These are phyloP conservation scores for Bimuria novae-zelandiae DNA, from an alignment of 2,329 filamentous ascomycete species.

Conservation along the genomic window DNA sequence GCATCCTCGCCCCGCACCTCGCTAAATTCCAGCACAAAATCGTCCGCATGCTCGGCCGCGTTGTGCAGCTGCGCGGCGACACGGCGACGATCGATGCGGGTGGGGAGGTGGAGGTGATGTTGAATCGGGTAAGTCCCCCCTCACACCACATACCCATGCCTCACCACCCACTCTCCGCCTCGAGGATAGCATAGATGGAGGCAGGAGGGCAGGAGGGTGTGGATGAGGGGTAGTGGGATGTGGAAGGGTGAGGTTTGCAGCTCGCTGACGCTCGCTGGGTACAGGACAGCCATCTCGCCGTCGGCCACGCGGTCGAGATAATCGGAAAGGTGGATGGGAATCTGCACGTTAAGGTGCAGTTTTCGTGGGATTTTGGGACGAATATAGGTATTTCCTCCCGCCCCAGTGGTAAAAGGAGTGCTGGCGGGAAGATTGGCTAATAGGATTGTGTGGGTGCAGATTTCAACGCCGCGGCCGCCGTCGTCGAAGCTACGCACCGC, in stretches of 20 bases:
- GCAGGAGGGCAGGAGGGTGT: background rate
- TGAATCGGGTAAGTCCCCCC: conserved; percentile 68
- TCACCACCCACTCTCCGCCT: too few relatives aligned
- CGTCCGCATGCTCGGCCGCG: conserved; percentile 85
- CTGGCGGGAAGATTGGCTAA: background rate
- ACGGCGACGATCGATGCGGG: conserved; percentile 78
- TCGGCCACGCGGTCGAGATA: conserved; percentile 73
- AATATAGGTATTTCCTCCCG: conserved; percentile 64
- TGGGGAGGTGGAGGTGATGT: conserved; percentile 72
- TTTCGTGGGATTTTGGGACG: conserved; percentile 69
- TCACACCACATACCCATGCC: background rate
- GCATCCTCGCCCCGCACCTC: conserved; percentile 80
- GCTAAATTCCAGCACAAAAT: conserved; percentile 71
- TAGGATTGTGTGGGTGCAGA: conserved; percentile 56
- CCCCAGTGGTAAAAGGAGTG: background rate
- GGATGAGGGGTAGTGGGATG: background rate
- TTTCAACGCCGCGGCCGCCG: conserved; percentile 72
- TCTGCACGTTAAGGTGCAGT: conserved; percentile 71
- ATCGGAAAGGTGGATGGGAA: conserved; percentile 81
- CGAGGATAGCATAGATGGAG: background rate
- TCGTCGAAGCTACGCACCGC: conserved; percentile 84
- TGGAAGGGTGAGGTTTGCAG: background rate
- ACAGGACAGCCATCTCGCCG: conserved; percentile 71
- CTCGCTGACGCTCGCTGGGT: background rate
- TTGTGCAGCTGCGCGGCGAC: conserved; percentile 80